phyloP scores from a whole-genome alignment of 1,139 yeast genomes.

The Suhomyces coccinellae region DNA sequence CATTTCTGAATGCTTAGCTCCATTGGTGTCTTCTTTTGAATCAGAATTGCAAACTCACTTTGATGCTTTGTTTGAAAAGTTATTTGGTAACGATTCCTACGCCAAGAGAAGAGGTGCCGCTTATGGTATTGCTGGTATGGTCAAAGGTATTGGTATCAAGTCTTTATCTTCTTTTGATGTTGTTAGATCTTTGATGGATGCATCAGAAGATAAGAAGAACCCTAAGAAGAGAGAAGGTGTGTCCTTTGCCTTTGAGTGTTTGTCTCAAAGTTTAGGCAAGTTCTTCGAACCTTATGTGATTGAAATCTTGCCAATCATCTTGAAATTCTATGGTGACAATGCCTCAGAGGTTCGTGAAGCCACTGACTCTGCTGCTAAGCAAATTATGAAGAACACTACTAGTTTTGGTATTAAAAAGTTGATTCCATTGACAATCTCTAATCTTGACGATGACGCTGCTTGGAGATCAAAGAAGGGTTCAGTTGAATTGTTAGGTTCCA shows the following conservation, averaged over 20 bases:
- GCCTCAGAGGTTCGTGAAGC: conserved; percentile 86
- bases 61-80: conserved; percentile 56
- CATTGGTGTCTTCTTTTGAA: conserved; percentile 65
- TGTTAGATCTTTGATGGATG: conserved; percentile 74
- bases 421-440: conserved; percentile 86
- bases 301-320: conserved; percentile 78
- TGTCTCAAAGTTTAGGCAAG: conserved; percentile 72
- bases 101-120: conserved; percentile 89
- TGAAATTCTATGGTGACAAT: conserved; percentile 82
- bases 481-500: conserved; percentile 91
- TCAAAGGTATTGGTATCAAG: conserved; percentile 84
- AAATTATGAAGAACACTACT: conserved; percentile 88
- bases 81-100: conserved; percentile 53
- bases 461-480: conserved; percentile 99
- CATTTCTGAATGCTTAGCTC: conserved; percentile 80
- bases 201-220: conserved; percentile 84
- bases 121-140: conserved; percentile 91
- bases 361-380: conserved; percentile 82
- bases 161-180: conserved; percentile 75
- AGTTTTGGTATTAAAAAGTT: conserved; percentile 88
- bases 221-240: conserved; percentile 82
- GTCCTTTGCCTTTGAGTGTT: conserved; percentile 80
- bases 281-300: conserved; percentile 92
- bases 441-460: conserved; percentile 83
- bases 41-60: conserved; percentile 53